Evolutionary conservation across 345 rosid genomes (phyloP).

Genomic region (Boechera divaricarpa): DNA sequence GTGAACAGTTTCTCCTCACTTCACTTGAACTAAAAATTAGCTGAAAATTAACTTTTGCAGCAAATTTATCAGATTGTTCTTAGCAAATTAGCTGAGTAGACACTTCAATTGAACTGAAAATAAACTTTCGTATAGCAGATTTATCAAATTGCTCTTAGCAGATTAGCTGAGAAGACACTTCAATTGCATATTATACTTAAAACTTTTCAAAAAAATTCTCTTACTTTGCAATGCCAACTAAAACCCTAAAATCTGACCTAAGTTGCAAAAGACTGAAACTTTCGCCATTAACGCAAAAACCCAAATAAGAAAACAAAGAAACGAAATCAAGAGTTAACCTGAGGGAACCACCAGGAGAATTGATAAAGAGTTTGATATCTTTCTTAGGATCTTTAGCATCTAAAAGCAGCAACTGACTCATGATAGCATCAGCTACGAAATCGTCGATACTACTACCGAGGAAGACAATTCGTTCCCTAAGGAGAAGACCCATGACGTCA

Average conservation of each 20-base stretch:
- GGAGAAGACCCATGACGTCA: conserved; percentile 88
- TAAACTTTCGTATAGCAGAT: background rate
- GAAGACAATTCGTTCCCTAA: conserved; percentile 83
- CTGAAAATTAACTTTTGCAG: background rate
- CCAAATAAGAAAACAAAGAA: conserved; percentile 8
- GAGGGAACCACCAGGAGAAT: conserved; percentile 89
- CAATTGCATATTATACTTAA: background rate
- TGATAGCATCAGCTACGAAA: conserved; percentile 83
- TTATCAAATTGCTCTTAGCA: background rate
- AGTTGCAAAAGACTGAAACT: background rate
- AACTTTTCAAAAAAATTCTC: background rate
- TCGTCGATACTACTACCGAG: conserved; percentile 80
- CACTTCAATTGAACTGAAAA: conserved; percentile 9
- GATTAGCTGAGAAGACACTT: background rate
- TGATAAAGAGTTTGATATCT: conserved; percentile 88
- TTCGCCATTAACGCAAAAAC: conserved; percentile 8
- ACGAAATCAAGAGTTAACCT: conserved; percentile 50
- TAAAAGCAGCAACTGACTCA: conserved; percentile 81
- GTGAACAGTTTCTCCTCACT: background rate
- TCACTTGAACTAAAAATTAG: background rate
- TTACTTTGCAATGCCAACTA: background rate
- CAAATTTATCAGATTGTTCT: background rate
- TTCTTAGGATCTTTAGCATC: conserved; percentile 91
- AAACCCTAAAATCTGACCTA: conserved; percentile 24
- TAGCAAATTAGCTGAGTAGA: background rate